Conservation (phyloP, 768 basidiomycete species). For the Lyophyllum decastes region DNA sequence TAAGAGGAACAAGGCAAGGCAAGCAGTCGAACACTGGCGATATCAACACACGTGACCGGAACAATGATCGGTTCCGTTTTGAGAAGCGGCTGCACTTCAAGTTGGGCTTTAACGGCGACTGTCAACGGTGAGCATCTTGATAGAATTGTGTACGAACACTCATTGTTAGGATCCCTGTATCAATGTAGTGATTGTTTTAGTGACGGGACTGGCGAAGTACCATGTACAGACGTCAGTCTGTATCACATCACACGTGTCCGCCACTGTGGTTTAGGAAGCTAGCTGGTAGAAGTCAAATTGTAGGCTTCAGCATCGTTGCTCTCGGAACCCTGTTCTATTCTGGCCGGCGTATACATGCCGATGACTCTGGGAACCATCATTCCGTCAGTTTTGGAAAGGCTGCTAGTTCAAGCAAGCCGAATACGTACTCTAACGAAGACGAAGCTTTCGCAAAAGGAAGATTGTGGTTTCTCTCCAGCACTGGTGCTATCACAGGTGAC, state of each 20-base stretch:
- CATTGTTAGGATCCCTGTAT: too few relatives aligned
- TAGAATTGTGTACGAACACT: too few relatives aligned
- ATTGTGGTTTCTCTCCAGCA: neutral
- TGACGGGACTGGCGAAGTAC: neutral
- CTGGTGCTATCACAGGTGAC: neutral
- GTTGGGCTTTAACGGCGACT: neutral
- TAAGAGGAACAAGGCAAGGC: neutral
- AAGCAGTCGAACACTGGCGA: neutral
- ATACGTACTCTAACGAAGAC: neutral
- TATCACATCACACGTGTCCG: neutral
- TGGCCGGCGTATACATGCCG: slow-evolving; percentile 1
- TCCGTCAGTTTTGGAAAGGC: neutral
- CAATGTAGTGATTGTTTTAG: too few relatives aligned
- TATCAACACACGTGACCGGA: neutral
- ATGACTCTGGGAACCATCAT: neutral
- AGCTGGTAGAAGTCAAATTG: neutral
- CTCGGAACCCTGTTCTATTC: slow-evolving; percentile 7
- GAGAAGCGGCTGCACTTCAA: neutral
- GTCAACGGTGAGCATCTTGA: too few relatives aligned
- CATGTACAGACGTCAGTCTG: neutral
- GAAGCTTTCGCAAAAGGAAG: neutral
- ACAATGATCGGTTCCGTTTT: slow-evolving; percentile 1
- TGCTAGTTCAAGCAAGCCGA: neutral
- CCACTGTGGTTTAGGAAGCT: neutral
- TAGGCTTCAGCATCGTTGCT: slow-evolving; percentile 5